A percentile compares a stretch with the other conserved stretches of the same genome.
Conservation (phyloP, 1,284 basidiomycete genomes). For the Xerocomus amazonicus region DNA sequence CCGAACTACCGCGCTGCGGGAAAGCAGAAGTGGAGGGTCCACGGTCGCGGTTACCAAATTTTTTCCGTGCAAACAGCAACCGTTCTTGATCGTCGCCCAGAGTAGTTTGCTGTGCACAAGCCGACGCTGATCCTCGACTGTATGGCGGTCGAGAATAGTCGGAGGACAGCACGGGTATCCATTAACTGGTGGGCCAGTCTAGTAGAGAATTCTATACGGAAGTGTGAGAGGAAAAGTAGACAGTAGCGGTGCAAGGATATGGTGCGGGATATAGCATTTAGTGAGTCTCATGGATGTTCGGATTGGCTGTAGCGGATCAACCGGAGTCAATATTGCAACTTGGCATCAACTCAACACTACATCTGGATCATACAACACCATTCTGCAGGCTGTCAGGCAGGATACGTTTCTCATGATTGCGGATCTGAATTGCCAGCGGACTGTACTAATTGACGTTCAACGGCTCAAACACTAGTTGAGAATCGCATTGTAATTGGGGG, state of each 20-base stretch:
- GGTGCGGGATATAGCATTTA: conserved; percentile 5
- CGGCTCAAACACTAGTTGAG: conserved; percentile 9
- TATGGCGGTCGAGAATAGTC: conserved; percentile 9
- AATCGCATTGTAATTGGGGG: conserved; percentile 16
- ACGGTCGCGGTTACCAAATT: conserved; percentile 30
- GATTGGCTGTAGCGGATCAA: conserved; percentile 30
- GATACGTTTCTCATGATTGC: conserved; percentile 18
- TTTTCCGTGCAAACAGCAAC: conserved; percentile 29
- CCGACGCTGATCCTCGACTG: conserved; percentile 29
- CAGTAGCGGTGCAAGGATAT: conserved; percentile 10
- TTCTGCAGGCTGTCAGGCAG: conserved; percentile 7
- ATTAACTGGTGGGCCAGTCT: conserved; percentile 9
- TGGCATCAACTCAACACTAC: conserved; percentile 7
- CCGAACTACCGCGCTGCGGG: conserved; percentile 20
- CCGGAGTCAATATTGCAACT: conserved; percentile 13
- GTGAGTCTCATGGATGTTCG: conserved; percentile 4
- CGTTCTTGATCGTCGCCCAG: conserved; percentile 32
- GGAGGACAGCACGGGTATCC: conserved; percentile 8
- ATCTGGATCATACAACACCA: conserved; percentile 3
- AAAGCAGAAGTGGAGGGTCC: conserved; percentile 19
- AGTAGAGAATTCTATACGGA: conserved; percentile 24
- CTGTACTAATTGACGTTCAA: conserved; percentile 8
- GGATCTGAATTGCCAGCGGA: conserved; percentile 21
- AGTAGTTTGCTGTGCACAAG: conserved; percentile 30
- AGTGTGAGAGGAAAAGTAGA: conserved; percentile 13